Conservation (phyloP, 2,329 filamentous ascomycete genomes). For the Aspergillus transmontanensis region DNA sequence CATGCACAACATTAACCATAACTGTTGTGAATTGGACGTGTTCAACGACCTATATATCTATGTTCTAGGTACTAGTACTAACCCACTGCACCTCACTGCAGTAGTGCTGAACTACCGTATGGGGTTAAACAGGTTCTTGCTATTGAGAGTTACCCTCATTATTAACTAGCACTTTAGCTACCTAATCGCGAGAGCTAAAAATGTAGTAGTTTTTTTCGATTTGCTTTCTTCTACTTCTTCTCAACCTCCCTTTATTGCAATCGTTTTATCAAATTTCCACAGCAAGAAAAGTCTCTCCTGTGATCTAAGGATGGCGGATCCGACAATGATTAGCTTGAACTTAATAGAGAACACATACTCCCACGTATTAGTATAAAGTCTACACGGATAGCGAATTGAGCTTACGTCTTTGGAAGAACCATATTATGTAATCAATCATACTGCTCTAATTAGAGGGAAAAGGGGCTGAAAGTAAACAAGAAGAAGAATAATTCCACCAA, state of each 20-base stretch:
- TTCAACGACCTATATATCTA: too few relatives aligned
- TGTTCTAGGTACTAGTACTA: too few relatives aligned
- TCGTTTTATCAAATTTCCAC: background rate
- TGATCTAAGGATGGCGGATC: background rate
- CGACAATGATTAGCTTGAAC: background rate
- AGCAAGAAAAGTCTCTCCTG: background rate
- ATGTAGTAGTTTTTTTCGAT: background rate
- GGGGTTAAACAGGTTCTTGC: background rate
- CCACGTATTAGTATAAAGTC: background rate
- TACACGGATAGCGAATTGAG: background rate
- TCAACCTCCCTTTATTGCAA: background rate
- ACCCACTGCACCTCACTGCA: too few relatives aligned
- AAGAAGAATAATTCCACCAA: constrained; percentile 1
- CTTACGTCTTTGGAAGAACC: background rate
- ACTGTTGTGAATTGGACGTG: background rate
- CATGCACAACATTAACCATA: background rate
- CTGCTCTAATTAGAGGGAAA: background rate
- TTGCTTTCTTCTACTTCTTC: background rate
- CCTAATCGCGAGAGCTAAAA: too few relatives aligned
- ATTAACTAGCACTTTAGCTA: too few relatives aligned
- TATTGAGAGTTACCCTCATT: too few relatives aligned
- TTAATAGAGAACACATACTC: background rate
- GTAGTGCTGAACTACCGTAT: background rate
- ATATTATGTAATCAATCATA: constrained; percentile 8
- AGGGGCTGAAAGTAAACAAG: background rate